Evolutionary conservation across 2,329 filamentous ascomycete genomes (phyloP), one percentile per base, ranked within the genome.

Genomic region (Penicillium sp.): DNA sequence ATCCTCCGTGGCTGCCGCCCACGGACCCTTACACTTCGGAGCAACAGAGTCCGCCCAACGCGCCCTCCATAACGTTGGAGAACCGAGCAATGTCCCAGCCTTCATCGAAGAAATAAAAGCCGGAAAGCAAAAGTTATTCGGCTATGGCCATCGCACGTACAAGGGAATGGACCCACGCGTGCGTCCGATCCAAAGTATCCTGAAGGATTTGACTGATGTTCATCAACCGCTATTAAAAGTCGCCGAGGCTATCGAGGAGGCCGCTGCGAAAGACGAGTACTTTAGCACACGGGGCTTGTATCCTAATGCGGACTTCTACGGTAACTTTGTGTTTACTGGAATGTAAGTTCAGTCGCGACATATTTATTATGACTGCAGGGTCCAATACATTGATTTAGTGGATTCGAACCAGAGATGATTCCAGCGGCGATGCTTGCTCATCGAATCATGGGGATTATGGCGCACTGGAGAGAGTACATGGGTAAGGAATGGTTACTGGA

Each of bases 11-110:
- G 77, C 79, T n/a, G 76, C 81, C 0, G 80, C 80, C 0, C 82
- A 83, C 60, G 82, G 82, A 0, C 81, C 81, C 0, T 79, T 82
- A 0, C 82, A 85, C 66, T 82, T 81, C 52, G 82, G 82, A n/a
- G 82, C 82, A 3, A 82, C 80, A 0, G 82, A 85, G 59, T 77
- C 78, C 23, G 82, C 82, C 0, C 82, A 83, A 63, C 77, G 79
- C 46, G 60, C 63, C 0, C 58, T 71, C 5, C 45, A 23, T 6
- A 59, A 63, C 2, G 64, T 72, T 6, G 59, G 62, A 16, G 53
- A 54, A 0, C 47, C 58, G 3, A 77, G 60, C 0, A 65, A 61
- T 15, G 64, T 71, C 3, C 63, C 68, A 1, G 50, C 41, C 0
- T 67, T 71, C n/a, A 60, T 72, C 1, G 60, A 64, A 4, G 56